Evolutionary conservation across 345 rosid genomes (phyloP).

Genomic region (Geranium brycei): DNA sequence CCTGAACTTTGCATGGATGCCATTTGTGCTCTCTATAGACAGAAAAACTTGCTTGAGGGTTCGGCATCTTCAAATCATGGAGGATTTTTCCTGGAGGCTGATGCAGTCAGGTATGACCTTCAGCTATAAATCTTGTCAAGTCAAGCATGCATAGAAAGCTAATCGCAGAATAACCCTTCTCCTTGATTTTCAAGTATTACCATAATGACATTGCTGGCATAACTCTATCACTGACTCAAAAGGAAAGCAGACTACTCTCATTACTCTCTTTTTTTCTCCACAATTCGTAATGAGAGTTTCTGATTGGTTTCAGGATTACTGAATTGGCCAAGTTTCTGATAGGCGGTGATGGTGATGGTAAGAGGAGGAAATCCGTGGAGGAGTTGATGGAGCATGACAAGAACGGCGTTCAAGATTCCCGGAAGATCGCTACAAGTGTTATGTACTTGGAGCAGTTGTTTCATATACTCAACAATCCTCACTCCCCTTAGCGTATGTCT

Average conservation of each 20-base stretch:
- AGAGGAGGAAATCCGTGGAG: conserved; percentile 14
- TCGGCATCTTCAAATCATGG: not conserved
- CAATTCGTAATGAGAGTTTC: no score
- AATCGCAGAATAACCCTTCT: no score
- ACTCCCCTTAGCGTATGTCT: conserved; percentile 7
- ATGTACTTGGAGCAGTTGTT: conserved; percentile 16
- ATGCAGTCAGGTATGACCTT: not conserved
- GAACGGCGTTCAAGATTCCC: conserved; percentile 15
- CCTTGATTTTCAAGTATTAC: no score
- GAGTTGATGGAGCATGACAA: conserved; percentile 15
- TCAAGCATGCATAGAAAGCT: no score
- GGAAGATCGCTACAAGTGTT: conserved; percentile 6
- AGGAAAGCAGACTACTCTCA: no score
- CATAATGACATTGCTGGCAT: no score
- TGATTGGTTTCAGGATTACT: conserved; percentile 10
- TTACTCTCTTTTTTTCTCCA: no score
- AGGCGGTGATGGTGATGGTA: conserved; percentile 19
- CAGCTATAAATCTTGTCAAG: not conserved
- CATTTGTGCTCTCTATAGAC: not conserved
- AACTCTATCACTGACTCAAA: no score
- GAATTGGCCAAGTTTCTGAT: conserved; percentile 20
- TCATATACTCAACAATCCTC: conserved; percentile 6
- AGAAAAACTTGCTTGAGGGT: not conserved
- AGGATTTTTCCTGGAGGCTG: not conserved
- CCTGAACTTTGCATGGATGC: not conserved